Conservation (phyloP, 2,329 filamentous ascomycete genomes). For the Cytospora paraplurivora region DNA sequence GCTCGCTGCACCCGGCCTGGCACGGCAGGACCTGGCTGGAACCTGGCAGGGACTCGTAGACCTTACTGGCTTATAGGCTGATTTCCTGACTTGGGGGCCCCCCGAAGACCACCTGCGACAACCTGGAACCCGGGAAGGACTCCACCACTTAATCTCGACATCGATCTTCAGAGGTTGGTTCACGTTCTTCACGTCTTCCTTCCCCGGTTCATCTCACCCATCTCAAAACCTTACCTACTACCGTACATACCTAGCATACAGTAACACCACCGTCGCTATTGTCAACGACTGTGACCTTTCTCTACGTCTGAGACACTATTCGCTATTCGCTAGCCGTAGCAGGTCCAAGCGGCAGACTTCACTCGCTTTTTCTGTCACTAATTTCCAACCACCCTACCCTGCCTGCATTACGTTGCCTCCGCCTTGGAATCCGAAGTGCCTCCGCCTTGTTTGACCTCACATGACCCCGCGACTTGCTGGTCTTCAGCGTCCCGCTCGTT, state of each 20-base stretch:
- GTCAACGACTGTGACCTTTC: neutral
- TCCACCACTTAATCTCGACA: neutral
- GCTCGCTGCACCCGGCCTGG: too few species aligned
- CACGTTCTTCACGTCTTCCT: neutral
- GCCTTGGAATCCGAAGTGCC: too few species aligned
- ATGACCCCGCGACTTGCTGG: conserved; percentile 3
- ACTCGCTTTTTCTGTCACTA: neutral
- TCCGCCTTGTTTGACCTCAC: neutral
- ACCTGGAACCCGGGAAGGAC: neutral
- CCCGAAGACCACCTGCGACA: neutral
- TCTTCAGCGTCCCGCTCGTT: neutral
- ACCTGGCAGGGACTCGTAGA: too few species aligned
- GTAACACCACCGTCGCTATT: neutral
- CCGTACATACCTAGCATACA: neutral
- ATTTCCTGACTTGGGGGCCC: neutral
- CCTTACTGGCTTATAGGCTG: too few species aligned
- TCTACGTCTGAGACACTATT: neutral
- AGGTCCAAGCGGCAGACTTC: neutral
- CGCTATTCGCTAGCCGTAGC: neutral
- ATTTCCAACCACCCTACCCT: neutral
- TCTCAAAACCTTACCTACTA: neutral
- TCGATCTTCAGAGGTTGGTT: neutral
- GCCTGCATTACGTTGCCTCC: neutral
- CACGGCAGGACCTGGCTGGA: too few species aligned
- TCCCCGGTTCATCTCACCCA: neutral